Base-by-base conservation (phyloP, 306 rosid genomes). In the Sophora flavescens region DNA sequence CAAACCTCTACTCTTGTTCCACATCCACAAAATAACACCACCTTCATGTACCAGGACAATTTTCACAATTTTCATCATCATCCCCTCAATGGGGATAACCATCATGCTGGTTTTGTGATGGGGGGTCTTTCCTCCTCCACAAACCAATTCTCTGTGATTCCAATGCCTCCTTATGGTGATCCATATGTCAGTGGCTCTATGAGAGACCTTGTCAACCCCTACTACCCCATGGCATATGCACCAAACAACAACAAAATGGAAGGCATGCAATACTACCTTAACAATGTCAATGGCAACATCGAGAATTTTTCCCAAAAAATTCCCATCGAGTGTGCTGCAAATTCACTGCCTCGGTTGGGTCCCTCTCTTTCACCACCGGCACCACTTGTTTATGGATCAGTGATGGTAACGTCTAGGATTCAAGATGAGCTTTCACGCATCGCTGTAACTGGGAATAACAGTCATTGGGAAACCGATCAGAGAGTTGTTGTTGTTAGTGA, bases 111-210 rank as follows among this genome's bases (percentile, higher is more conserved):
- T 7, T 33, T 67, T 53, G 13, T 6, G 66, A 63, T 22, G 63
- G 85, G 6, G 60, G 86, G n/a, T 54, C 61, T 70, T 51, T 61
- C 74, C 67, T 75, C 74, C 70, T 75, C 88, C 10, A 61, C 60
- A 4, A 47, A 14, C 63, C 76, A 75, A 11, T 63, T 83, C 14
- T 18, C 76, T 35, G 66, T 72, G 56, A 72, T 73, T 57, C 62
- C 81, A 80, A 11, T 7, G 14, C 81, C 54, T 8, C 14, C 70
- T 59, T 26, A 33, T 1, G 79, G 50, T 32, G 35, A 52, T 5
- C 35, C 78, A 8, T 12, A 35, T 22, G 38, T 48, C 35, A 82
- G 61, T 72, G 70, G 13, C 53, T 64, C 74, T 9, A 9, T 44
- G 3, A 70, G 30, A 59, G 81, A 69, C 8, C 36, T 26, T 36